phyloP scores from a whole-genome alignment of 148 eudicot species.

The Rhododendron molle region DNA sequence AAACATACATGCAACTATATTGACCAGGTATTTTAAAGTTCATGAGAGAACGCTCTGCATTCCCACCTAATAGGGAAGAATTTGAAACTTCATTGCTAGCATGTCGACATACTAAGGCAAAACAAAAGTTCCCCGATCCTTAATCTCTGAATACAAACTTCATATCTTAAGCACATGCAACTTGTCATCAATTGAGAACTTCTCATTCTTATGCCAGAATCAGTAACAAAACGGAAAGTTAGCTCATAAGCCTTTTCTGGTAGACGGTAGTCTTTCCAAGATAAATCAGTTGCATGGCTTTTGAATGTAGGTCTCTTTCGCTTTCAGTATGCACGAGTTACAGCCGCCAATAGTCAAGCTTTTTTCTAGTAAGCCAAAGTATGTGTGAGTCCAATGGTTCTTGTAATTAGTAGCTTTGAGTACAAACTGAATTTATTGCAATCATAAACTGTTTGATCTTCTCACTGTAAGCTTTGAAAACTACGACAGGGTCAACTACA shows the following conservation, averaged over 20 bases:
- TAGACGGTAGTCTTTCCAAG: background rate
- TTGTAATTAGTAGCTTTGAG: background rate
- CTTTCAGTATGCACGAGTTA: background rate
- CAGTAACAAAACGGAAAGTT: background rate
- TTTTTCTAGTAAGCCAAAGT: background rate
- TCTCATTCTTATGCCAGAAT: background rate
- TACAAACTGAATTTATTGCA: background rate
- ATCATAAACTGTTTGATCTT: background rate
- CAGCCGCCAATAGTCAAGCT: background rate
- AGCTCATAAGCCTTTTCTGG: background rate
- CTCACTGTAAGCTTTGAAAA: background rate
- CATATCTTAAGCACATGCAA: background rate
- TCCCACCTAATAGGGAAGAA: background rate
- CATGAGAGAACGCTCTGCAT: background rate
- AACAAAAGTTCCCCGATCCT: background rate
- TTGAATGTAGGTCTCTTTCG: background rate
- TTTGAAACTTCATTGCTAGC: background rate
- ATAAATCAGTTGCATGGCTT: background rate
- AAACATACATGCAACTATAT: background rate
- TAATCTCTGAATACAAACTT: background rate
- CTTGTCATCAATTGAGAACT: background rate
- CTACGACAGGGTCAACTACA: background rate
- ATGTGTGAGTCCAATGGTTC: background rate
- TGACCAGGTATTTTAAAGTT: background rate
- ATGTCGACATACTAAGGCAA: background rate